Evolutionary conservation across 1,284 basidiomycete genomes (phyloP), one percentile per base, ranked within the genome.

Genomic region (Rhizoctonia solani): DNA sequence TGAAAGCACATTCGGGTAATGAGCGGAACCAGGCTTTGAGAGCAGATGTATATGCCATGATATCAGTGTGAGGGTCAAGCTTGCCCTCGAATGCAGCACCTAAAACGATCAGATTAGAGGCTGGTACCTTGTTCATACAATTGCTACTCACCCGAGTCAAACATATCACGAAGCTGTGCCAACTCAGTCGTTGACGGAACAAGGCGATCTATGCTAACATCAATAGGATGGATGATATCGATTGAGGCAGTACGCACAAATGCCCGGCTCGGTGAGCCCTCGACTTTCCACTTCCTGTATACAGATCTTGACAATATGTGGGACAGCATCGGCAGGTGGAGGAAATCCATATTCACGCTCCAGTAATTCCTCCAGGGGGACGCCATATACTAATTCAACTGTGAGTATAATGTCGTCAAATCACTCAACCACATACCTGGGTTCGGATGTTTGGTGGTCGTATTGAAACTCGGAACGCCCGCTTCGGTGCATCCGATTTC

Each of bases 1-100:
- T 89, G 74, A 93, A 88, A 29, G 92, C 77, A 13, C 89, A 85
- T 70, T 90, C 88, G 6, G 92, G 91, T 27, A 93, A 79, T 14
- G 87, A 79, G 49, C 92, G 85, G 79, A 93, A 88, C 88, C 89
- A 93, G 0, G 87, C 83, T 77, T 93, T 93, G 74, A 93, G 82
- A 65, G 90, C 77, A 73, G 41, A 89, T 88, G 75, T 92, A 87
- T 30, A 93, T 86, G 74, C 93, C 92, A 21, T 69, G 1, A 85
- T 87, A 69, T 73, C 70, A 11, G 69, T 30, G 39, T 58, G 52
- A 37, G 73, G 53, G 58, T 73, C 58, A 34, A 70, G 39, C 49
- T 55, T 23, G 73, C 85, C 83, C 67, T 87, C 86, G 85, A 68
- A 14, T 49, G 55, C 47, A 30, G 30, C 42, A 14, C 61, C 52